Percentiles rank a stretch among this genome's conserved stretches.
These are phyloP conservation scores for Ophiostoma ulmi DNA, from an alignment of 2,329 filamentous ascomycete genomes.

Conservation along the genomic window DNA sequence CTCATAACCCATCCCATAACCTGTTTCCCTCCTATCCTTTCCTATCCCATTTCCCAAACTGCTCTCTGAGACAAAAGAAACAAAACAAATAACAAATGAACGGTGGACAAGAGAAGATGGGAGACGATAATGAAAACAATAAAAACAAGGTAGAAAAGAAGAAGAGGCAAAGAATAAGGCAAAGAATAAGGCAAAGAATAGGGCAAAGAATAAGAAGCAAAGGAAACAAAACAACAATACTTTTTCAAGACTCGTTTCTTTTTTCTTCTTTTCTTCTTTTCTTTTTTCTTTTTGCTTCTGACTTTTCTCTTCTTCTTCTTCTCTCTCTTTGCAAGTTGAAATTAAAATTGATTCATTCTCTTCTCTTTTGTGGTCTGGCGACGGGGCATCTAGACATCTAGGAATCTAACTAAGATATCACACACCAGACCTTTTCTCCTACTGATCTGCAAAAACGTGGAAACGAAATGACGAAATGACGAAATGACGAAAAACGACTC, in stretches of 20 bases:
- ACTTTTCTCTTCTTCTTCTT: background rate
- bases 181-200: background rate
- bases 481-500: too few species aligned
- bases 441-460: too few species aligned
- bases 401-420: conserved; percentile 8
- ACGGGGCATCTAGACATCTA: conserved; percentile 6
- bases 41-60: background rate
- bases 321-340: background rate
- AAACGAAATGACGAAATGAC: too few species aligned
- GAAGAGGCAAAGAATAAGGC: background rate
- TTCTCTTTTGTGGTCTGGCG: conserved; percentile 10
- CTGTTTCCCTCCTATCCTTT: background rate
- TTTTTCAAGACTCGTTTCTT: background rate
- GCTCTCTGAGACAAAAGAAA: background rate
- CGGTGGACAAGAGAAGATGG: background rate
- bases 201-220: conserved; percentile 4
- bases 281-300: background rate
- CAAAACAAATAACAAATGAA: background rate
- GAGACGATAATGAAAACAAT: background rate
- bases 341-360: background rate
- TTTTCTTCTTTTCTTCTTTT: background rate
- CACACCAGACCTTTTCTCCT: conserved; percentile 1
- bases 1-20: too few species aligned
- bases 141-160: background rate
- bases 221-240: background rate